These are phyloP conservation scores for Saccharomycopsis crataegensis DNA, from an alignment of 1,139 yeast genomes.

Conservation along the genomic window DNA sequence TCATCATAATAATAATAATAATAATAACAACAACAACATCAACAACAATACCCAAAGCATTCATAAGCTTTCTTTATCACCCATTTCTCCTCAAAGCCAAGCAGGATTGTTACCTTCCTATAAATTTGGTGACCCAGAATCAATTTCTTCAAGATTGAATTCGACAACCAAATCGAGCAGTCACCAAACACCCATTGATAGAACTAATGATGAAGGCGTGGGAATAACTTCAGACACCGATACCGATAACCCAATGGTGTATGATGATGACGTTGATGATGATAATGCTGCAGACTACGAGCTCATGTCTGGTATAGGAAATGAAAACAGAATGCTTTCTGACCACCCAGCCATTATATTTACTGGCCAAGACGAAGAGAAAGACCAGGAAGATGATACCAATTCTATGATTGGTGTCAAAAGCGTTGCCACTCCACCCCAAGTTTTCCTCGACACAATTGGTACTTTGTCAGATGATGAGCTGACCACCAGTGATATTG, in stretches of 20 bases:
- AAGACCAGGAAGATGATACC: not conserved
- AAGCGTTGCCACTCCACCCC: not conserved
- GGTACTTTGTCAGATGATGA: not conserved
- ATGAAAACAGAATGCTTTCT: not conserved
- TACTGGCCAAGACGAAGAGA: not conserved
- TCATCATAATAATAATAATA: not conserved
- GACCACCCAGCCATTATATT: not conserved
- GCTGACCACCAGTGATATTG: not conserved
- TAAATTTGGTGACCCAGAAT: not conserved
- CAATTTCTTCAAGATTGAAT: constrained; percentile 1
- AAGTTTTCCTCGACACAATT: not conserved
- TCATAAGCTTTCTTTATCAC: not conserved
- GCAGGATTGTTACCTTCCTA: not conserved
- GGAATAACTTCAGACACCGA: not conserved
- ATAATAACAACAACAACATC: too few species aligned
- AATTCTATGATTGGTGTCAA: not conserved
- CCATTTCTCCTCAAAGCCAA: not conserved
- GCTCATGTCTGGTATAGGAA: not conserved
- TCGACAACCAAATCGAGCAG: not conserved
- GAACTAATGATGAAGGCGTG: not conserved
- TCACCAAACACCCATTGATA: not conserved
- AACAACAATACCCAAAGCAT: not conserved
- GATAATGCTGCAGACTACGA: not conserved
- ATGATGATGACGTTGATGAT: constrained; percentile 1
- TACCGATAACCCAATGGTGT: not conserved